phyloP scores from a whole-genome alignment of 2,329 filamentous ascomycete species.

The Verticillium isaacii region DNA sequence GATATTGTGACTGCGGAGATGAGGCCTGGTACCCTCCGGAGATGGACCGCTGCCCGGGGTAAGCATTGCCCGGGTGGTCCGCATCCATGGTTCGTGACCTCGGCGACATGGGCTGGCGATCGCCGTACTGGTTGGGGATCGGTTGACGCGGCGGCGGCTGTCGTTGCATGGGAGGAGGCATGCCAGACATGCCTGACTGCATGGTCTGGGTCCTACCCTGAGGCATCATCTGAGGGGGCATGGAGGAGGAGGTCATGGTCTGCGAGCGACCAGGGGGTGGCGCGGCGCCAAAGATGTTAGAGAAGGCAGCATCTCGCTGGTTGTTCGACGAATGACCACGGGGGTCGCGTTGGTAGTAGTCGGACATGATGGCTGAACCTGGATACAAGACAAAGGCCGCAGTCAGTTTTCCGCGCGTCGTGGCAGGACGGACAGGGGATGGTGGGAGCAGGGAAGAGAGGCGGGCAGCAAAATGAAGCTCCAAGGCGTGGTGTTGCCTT shows the following conservation, averaged over 20 bases:
- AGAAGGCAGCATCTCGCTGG: constrained; percentile 92
- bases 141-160: constrained; percentile 57
- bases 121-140: constrained; percentile 23
- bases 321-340: constrained; percentile 50
- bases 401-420: constrained; percentile 7
- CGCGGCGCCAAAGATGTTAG: constrained; percentile 87
- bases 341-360: constrained; percentile 47
- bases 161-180: constrained; percentile 63
- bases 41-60: constrained; percentile 44
- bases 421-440: background rate
- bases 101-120: constrained; percentile 30
- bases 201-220: constrained; percentile 75
- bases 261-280: constrained; percentile 87
- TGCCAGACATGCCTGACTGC: constrained; percentile 41
- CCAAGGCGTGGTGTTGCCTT: background rate
- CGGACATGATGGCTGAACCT: constrained; percentile 46
- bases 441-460: background rate
- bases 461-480: background rate
- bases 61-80: constrained; percentile 7
- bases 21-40: constrained; percentile 43
- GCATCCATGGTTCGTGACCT: constrained; percentile 29
- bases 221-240: constrained; percentile 45
- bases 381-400: constrained; percentile 13
- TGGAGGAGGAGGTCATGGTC: constrained; percentile 82
- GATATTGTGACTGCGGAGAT: constrained; percentile 38